These are phyloP conservation scores for Wickerhamiella siamensis DNA, from an alignment of 805 yeast species.

Conservation along the genomic window DNA sequence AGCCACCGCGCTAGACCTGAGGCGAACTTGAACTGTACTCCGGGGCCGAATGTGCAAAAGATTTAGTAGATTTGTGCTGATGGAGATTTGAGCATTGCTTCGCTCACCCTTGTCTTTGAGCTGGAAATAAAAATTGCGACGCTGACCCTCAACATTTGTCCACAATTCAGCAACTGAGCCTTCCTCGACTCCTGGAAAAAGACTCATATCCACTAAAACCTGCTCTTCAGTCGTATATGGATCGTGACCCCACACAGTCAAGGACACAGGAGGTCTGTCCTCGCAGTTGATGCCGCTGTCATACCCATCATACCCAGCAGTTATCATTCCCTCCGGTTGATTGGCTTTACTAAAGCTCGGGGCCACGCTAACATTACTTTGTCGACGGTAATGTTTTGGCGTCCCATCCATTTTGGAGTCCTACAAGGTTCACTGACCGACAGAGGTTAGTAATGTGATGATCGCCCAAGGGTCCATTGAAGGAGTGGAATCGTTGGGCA, in stretches of 20 bases:
- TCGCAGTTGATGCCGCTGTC: not conserved
- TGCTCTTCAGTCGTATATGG: slow-evolving; percentile 39
- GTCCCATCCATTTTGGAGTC: too few species aligned
- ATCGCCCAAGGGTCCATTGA: not conserved
- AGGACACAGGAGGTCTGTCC: slow-evolving; percentile 6
- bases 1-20: slow-evolving; percentile 24
- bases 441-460: not conserved
- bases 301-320: not conserved
- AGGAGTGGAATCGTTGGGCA: too few species aligned
- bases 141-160: slow-evolving; percentile 21
- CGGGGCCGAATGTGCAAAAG: slow-evolving; percentile 51
- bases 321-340: not conserved
- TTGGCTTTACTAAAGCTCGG: not conserved
- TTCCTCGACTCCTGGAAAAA: slow-evolving; percentile 41
- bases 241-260: slow-evolving; percentile 46
- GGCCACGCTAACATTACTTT: not conserved
- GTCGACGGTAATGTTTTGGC: not conserved
- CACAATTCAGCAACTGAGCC: slow-evolving; percentile 60
- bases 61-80: slow-evolving; percentile 12
- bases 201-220: slow-evolving; percentile 45
- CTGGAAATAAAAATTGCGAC: slow-evolving; percentile 18
- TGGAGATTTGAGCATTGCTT: slow-evolving; percentile 14
- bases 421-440: too few species aligned
- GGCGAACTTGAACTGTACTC: slow-evolving; percentile 45
- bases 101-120: slow-evolving; percentile 13